Percentiles rank a stretch among this genome's conserved stretches.
Evolutionary conservation across 805 yeast genomes (phyloP).

Genomic region (Teunomyces aglyptinius): DNA sequence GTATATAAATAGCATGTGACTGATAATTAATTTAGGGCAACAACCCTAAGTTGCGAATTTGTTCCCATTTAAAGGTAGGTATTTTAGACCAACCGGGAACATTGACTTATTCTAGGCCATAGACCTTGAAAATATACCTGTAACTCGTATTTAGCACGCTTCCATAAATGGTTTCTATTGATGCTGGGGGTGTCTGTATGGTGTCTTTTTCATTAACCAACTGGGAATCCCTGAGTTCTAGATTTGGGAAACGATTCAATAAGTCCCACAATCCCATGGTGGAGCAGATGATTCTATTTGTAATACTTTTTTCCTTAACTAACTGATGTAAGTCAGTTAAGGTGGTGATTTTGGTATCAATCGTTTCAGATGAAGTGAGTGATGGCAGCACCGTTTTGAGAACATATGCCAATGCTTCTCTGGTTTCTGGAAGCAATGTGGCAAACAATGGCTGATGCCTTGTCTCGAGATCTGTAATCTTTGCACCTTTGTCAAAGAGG

Average conservation of each 20-base stretch:
- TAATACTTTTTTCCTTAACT: conserved; percentile 18
- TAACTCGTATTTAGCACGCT: conserved; percentile 24
- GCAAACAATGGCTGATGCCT: conserved; percentile 6
- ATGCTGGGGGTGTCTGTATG: background rate
- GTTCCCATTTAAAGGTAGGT: too few species aligned
- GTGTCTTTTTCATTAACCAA: background rate
- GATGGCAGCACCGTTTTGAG: conserved; percentile 13
- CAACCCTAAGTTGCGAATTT: conserved; percentile 4
- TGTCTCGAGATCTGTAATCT: background rate
- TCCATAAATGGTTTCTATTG: conserved; percentile 14
- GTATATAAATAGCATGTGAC: background rate
- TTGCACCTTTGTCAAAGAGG: background rate
- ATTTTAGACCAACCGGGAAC: background rate
- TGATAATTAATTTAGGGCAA: background rate
- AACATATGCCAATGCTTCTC: conserved; percentile 11
- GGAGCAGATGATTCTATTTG: conserved; percentile 34
- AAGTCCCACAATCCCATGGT: conserved; percentile 38
- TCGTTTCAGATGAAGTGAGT: conserved; percentile 8
- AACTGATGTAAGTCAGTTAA: conserved; percentile 14
- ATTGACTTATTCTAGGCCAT: conserved; percentile 28
- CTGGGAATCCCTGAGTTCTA: background rate
- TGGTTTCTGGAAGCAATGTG: conserved; percentile 8
- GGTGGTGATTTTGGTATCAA: conserved; percentile 7
- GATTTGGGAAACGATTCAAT: conserved; percentile 10
- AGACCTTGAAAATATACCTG: conserved; percentile 28